Evolutionary conservation across 768 basidiomycete species (phyloP), one percentile per base, ranked within the genome.

Genomic region (Guyanaporus albipodus): DNA sequence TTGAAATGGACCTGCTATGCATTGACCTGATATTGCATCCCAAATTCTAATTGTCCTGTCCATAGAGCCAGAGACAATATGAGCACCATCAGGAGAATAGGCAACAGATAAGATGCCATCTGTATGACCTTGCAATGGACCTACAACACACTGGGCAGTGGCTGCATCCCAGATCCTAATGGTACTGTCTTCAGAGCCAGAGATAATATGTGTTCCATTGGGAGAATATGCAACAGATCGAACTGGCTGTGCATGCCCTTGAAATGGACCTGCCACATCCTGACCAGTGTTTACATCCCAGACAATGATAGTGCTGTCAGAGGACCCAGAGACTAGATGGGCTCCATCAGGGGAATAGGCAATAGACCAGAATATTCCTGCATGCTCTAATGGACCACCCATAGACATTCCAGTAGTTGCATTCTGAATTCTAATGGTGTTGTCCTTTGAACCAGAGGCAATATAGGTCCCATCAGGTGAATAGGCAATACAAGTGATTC

Each of bases 21-120:
- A 19, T 14, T 47, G 38, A 15, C 59, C 36, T 42, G 42, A 47
- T 9, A 1, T 29, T 46, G 42, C 32, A 56, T 60, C 4, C 60
- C 60, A 62, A 15, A 63, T 46, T 38, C 35, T 57, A 2, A 64
- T 23, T 2, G 50, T 54, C 1, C 15, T 28, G 32, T 66, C 54
- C n/a, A 23, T 3, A 4, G 58, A 60, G 5, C 48, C 67, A 46
- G 63, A 62, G 19, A 41, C 62, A 33, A 69, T 44, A 8, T 46
- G 41, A 22, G 9, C 52, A 9, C 55, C 50, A 56, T 67, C 52
- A 29, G 54, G 53, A 12, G 66, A 65, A 37, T 60, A 52, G 17
- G 52, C 62, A 42, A 64, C 31, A 45, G 56, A 55, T 9, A 29
- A 29, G 0, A 60, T 35, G 22, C 26, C 18, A 12, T 11, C 7